Evolutionary conservation across 768 basidiomycete species (phyloP).

Genomic region (Boletus tylopilopsis): DNA sequence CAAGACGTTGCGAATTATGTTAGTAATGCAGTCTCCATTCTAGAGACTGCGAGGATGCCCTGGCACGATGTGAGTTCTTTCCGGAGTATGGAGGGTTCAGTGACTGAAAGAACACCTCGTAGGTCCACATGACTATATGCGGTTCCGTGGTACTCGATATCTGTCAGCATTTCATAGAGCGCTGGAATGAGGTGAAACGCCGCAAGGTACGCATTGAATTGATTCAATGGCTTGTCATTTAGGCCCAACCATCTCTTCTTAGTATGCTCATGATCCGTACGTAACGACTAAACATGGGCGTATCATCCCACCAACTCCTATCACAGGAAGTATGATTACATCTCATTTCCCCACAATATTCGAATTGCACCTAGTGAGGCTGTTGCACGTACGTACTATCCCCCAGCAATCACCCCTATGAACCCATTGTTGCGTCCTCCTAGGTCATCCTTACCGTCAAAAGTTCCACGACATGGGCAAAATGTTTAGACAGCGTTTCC

Average conservation of each 20-base stretch:
- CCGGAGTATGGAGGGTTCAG: not conserved
- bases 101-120: constrained; percentile 1
- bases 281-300: not conserved
- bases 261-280: constrained; percentile 43
- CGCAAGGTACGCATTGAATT: constrained; percentile 50
- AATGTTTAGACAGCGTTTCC: constrained; percentile 64
- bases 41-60: constrained; percentile 79
- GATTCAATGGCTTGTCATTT: not conserved
- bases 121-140: constrained; percentile 81
- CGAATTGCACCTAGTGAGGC: constrained; percentile 60
- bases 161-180: constrained; percentile 88
- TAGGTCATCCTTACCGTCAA: constrained; percentile 66
- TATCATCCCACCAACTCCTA: constrained; percentile 5
- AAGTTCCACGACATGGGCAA: constrained; percentile 55
- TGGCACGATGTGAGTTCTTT: constrained; percentile 83
- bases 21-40: constrained; percentile 61
- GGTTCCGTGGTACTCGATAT: constrained; percentile 88
- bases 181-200: constrained; percentile 89
- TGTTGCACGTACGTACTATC: constrained; percentile 46
- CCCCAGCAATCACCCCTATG: not conserved
- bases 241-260: constrained; percentile 4
- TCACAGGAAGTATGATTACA: constrained; percentile 54
- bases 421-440: not conserved
- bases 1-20: constrained; percentile 76
- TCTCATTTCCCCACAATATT: constrained; percentile 77